Evolutionary conservation across 2,329 filamentous ascomycete species (phyloP).

Genomic region (Pseudogymnoascus sp.): DNA sequence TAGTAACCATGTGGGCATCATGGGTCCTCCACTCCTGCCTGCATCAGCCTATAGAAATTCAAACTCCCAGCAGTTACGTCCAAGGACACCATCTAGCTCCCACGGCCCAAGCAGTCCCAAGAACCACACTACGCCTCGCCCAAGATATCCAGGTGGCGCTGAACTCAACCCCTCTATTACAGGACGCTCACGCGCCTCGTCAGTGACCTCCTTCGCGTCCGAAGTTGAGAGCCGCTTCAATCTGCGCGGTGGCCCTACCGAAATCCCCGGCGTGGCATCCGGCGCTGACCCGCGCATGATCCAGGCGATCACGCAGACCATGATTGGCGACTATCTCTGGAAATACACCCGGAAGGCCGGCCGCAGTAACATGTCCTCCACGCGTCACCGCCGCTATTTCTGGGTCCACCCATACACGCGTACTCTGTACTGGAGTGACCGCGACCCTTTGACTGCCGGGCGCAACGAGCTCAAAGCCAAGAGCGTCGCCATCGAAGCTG

Average conservation of each 20-base stretch:
- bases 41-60: slow-evolving; percentile 51
- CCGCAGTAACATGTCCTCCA: slow-evolving; percentile 79
- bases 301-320: slow-evolving; percentile 96
- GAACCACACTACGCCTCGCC: slow-evolving; percentile 42
- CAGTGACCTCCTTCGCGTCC: slow-evolving; percentile 89
- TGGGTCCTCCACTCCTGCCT: slow-evolving; percentile 79
- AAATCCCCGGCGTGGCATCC: slow-evolving; percentile 52
- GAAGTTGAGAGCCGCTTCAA: slow-evolving; percentile 91
- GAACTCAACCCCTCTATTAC: background rate
- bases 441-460: slow-evolving; percentile 73
- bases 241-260: slow-evolving; percentile 49
- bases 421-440: slow-evolving; percentile 92
- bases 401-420: slow-evolving; percentile 98
- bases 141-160: slow-evolving; percentile 47
- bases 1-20: slow-evolving; percentile 36
- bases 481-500: slow-evolving; percentile 88
- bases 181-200: slow-evolving; percentile 57
- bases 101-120: slow-evolving; percentile 53
- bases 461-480: slow-evolving; percentile 68
- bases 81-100: slow-evolving; percentile 30
- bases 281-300: slow-evolving; percentile 95
- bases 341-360: slow-evolving; percentile 95
- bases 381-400: slow-evolving; percentile 90
- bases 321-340: slow-evolving; percentile 99
- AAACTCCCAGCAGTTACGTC: background rate